Evolutionary conservation across 2,329 filamentous ascomycete species (phyloP), one percentile per base, ranked within the genome.

Genomic region (Cladosporium sphaerospermum): DNA sequence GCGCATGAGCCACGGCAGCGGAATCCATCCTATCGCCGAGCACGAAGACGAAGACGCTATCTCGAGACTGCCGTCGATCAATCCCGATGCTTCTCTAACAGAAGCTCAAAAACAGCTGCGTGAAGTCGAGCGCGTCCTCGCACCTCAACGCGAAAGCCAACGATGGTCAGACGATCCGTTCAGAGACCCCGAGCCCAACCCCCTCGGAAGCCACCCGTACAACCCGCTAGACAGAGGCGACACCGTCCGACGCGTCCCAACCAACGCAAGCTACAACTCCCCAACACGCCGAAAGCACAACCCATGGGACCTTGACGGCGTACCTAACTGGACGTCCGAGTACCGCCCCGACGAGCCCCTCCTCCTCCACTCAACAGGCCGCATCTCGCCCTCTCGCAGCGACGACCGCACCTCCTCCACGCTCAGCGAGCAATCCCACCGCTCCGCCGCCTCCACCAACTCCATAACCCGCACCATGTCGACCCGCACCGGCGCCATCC

Each of bases 21-120:
- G 77, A 3, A 85, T 85, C 23, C 81, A 83, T 62, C 79, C 81
- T 0, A 85, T 85, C 43, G 81, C 83, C 36, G 80, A 83, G 62
- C 69, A 76, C 10, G 82, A 84, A 54, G 82, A 84, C 57, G 78
- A 82, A 47, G 78, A 81, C 54, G 72, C 19, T 1, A 53, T 53
- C 8, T 46, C 43, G 8, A 40, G 51, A 8, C 13, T 47, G 4
- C 23, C 46, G 4, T 49, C 52, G 14, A 48, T 41, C 16, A 23
- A 33, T 7, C 36, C 34, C 32, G 52, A 45, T 6, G 9, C 28
- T 23, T 11, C 33, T 1, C 43, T 45, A 53, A 54, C 52, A 37
- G 55, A 57, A 47, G 56, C 60, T 11, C 53, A 63, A 41, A 54
- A 56, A 16, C 57, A 58, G 32, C 54, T 65, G 18, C 53, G 45